A percentile compares a stretch with the other conserved stretches of the same genome.
Conservation (phyloP, 305 asterid species). For the Fraxinus greggii region DNA sequence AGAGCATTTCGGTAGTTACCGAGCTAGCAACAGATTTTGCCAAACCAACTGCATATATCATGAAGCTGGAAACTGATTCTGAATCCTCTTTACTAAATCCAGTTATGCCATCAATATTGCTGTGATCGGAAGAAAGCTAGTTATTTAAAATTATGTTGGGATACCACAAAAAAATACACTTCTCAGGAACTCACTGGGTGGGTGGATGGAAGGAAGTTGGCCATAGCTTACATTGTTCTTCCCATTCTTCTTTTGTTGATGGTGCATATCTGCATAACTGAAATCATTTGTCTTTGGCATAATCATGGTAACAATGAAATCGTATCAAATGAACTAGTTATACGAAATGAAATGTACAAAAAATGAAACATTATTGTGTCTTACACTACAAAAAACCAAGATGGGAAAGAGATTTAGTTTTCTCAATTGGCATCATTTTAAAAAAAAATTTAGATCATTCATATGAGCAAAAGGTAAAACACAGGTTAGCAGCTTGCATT, state of each 20-base stretch:
- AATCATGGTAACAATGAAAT: background rate
- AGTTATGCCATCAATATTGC: constrained; percentile 73
- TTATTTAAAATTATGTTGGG: background rate
- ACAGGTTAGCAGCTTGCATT: background rate
- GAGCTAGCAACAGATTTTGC: constrained; percentile 46
- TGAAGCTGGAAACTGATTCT: constrained; percentile 48
- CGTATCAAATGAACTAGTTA: background rate
- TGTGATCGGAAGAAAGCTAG: background rate
- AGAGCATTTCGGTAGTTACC: constrained; percentile 14
- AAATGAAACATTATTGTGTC: background rate
- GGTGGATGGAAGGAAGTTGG: constrained; percentile 96
- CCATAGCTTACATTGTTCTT: constrained; percentile 92
- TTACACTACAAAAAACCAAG: background rate
- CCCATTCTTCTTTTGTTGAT: constrained; percentile 86
- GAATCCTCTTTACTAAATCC: constrained; percentile 74
- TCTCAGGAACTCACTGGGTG: constrained; percentile 33
- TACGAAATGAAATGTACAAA: background rate
- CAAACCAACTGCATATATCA: constrained; percentile 57
- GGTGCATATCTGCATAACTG: constrained; percentile 68
- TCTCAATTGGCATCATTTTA: background rate
- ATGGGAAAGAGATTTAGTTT: background rate
- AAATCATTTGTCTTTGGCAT: background rate
- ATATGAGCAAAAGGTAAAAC: background rate
- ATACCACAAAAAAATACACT: background rate
- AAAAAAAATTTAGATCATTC: background rate